Evolutionary conservation across 768 basidiomycete species (phyloP).

Genomic region (Naganishia randhawae): DNA sequence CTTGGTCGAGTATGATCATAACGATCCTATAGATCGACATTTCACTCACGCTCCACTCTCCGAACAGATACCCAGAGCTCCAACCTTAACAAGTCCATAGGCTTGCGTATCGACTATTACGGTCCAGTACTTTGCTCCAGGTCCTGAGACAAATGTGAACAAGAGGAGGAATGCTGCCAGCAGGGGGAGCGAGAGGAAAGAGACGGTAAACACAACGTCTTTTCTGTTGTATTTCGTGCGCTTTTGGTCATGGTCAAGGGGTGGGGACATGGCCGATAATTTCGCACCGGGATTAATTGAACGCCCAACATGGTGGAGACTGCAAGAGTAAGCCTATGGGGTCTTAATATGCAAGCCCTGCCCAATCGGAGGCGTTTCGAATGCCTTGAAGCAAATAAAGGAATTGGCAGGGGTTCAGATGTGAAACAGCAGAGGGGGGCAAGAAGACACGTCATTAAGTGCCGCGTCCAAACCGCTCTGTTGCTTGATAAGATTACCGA

Average conservation of each 20-base stretch:
- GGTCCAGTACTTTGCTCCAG: slow-evolving; percentile 1
- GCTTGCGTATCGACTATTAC: neutral
- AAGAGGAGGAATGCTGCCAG: neutral
- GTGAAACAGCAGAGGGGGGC: neutral
- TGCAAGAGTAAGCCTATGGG: too few species aligned
- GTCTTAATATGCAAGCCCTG: neutral
- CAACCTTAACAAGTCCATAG: neutral
- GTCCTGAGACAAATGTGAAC: slow-evolving; percentile 11
- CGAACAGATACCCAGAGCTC: neutral
- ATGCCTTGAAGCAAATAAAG: neutral
- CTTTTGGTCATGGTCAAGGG: too few species aligned
- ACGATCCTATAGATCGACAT: neutral
- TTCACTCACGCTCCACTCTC: neutral
- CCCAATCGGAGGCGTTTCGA: neutral
- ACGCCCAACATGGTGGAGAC: too few species aligned
- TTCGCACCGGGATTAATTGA: too few species aligned
- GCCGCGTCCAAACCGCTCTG: too few species aligned
- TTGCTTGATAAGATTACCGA: too few species aligned
- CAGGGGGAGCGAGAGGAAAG: neutral
- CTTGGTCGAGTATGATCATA: neutral
- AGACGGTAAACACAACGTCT: neutral
- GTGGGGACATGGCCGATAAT: too few species aligned
- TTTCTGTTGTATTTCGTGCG: neutral
- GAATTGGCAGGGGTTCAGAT: neutral
- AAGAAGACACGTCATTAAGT: neutral